Evolutionary conservation across 345 rosid species (phyloP).

Genomic region (Microcos paniculata): DNA sequence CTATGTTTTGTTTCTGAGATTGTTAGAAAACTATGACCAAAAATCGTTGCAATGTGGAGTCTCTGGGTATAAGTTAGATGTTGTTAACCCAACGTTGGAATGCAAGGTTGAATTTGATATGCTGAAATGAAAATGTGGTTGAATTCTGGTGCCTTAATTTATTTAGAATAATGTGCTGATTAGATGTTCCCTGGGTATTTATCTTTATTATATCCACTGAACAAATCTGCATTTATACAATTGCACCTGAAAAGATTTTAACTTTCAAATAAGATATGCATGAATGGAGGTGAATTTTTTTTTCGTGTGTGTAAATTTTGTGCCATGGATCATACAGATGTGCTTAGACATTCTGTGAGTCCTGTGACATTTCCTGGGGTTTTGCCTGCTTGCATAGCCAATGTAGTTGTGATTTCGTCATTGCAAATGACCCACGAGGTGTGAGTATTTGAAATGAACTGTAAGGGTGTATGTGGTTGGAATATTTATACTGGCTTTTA

Average conservation of each 20-base stretch:
- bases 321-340: background rate
- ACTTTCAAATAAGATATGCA: background rate
- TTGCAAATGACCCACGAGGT: background rate
- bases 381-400: background rate
- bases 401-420: background rate
- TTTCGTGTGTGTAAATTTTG: background rate
- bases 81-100: background rate
- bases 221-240: background rate
- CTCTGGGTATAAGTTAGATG: background rate
- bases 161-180: background rate
- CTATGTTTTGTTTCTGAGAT: constrained; percentile 2
- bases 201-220: background rate
- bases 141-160: background rate
- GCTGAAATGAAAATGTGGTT: background rate
- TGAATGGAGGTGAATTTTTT: background rate
- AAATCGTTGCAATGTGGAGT: constrained; percentile 4
- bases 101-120: too few species aligned
- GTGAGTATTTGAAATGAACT: background rate
- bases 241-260: background rate
- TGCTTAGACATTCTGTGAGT: background rate
- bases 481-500: constrained; percentile 4
- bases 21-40: background rate
- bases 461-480: background rate
- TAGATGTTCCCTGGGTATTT: background rate
- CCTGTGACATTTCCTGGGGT: too few species aligned